Percentiles rank a stretch among this genome's conserved stretches.
Conservation (phyloP, 805 yeast genomes). For the Lipomyces anomalus region DNA sequence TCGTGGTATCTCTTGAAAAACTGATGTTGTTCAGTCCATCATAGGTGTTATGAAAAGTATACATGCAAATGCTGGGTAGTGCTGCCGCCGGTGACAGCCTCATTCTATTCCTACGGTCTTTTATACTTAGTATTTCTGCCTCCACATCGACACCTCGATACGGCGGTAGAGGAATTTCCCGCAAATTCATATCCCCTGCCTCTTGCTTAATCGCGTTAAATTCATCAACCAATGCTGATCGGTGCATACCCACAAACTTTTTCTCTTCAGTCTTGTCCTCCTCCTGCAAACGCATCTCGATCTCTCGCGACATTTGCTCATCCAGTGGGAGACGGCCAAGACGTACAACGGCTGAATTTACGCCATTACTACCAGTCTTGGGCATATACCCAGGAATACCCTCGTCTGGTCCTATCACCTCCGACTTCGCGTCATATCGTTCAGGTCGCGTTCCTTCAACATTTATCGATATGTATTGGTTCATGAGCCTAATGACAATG, state of each 20-base stretch:
- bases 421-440: conserved; percentile 38
- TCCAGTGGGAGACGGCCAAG: conserved; percentile 83
- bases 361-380: conserved; percentile 44
- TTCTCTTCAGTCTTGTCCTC: conserved; percentile 64
- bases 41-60: conserved; percentile 93
- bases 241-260: no score
- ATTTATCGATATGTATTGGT: conserved; percentile 61
- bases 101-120: conserved; percentile 74
- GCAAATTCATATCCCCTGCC: conserved; percentile 52
- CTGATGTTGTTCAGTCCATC: conserved; percentile 79
- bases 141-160: conserved; percentile 75
- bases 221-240: conserved; percentile 64
- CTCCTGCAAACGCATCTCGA: conserved; percentile 65
- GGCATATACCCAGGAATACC: conserved; percentile 37
- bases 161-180: conserved; percentile 79
- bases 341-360: conserved; percentile 67
- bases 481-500: conserved; percentile 74
- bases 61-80: conserved; percentile 94
- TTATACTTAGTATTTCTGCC: conserved; percentile 68
- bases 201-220: conserved; percentile 53
- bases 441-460: conserved; percentile 35
- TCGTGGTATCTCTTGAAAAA: conserved; percentile 79
- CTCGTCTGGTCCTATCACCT: conserved; percentile 46
- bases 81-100: conserved; percentile 69
- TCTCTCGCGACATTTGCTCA: conserved; percentile 75